phyloP scores from a whole-genome alignment of 2,329 filamentous ascomycete species.

The Didymella glomerata region DNA sequence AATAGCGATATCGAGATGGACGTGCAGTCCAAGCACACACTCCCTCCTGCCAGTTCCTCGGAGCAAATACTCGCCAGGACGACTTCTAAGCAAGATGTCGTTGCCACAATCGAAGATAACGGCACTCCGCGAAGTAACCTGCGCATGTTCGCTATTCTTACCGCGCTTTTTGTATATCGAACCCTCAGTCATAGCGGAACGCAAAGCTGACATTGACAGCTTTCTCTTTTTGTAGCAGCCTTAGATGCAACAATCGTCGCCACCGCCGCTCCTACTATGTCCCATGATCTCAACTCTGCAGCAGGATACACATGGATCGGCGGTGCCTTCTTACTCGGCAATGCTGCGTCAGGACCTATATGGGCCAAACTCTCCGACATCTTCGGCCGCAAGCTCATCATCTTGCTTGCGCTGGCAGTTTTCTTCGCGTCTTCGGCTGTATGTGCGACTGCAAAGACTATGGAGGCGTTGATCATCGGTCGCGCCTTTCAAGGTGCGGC shows the following conservation, averaged over 20 bases:
- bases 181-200: background rate
- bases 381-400: slow-evolving; percentile 64
- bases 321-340: slow-evolving; percentile 74
- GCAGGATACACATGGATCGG: slow-evolving; percentile 82
- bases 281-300: slow-evolving; percentile 69
- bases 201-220: slow-evolving; percentile 26
- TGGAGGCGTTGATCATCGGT: slow-evolving; percentile 68
- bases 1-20: slow-evolving; percentile 13
- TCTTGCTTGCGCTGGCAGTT: slow-evolving; percentile 60
- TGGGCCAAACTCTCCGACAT: slow-evolving; percentile 72
- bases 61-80: slow-evolving; percentile 6
- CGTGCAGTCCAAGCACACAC: slow-evolving; percentile 2
- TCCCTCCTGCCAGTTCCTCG: slow-evolving; percentile 1
- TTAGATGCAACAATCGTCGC: slow-evolving; percentile 67
- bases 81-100: background rate
- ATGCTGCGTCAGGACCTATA: slow-evolving; percentile 71
- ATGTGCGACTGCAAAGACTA: slow-evolving; percentile 64
- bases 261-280: slow-evolving; percentile 72
- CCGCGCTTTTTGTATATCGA: slow-evolving; percentile 45
- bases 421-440: slow-evolving; percentile 70
- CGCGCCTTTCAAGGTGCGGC: slow-evolving; percentile 70
- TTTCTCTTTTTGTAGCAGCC: slow-evolving; percentile 54
- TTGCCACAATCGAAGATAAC: slow-evolving; percentile 8
- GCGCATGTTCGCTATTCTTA: slow-evolving; percentile 40
- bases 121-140: slow-evolving; percentile 35